Conservation (phyloP, 305 asterid species). For the Fraxinus floribunda region DNA sequence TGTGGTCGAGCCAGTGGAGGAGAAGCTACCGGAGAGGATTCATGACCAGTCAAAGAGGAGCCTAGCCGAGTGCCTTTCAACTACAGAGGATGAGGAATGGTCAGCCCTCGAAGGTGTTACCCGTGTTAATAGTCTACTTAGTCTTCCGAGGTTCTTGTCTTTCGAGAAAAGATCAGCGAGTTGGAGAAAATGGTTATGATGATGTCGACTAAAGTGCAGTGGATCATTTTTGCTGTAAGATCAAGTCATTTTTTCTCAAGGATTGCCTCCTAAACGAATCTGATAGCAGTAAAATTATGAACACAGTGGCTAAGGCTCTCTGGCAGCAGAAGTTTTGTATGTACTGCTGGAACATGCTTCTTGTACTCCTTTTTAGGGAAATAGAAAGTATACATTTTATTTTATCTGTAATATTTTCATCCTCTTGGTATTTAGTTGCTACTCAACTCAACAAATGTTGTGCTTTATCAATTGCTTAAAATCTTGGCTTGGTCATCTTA, state of each 20-base stretch:
- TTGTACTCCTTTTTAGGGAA: background rate
- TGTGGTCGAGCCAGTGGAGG: conserved; percentile 46
- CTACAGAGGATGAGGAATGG: conserved; percentile 81
- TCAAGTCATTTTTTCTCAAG: background rate
- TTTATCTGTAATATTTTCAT: background rate
- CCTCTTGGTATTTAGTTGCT: background rate
- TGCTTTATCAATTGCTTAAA: background rate
- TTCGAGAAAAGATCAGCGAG: conserved; percentile 53
- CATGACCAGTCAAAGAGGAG: conserved; percentile 83
- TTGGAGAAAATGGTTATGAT: conserved; percentile 75
- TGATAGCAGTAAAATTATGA: background rate
- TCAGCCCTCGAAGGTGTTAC: conserved; percentile 93
- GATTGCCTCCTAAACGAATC: background rate
- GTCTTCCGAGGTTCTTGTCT: conserved; percentile 90
- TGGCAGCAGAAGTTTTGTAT: background rate
- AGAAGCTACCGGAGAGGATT: conserved; percentile 34
- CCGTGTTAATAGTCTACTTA: conserved; percentile 86
- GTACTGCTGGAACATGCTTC: background rate
- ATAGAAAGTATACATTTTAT: background rate
- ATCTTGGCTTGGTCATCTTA: background rate
- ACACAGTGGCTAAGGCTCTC: background rate
- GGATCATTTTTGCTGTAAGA: background rate
- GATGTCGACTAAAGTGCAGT: background rate
- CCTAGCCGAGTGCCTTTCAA: conserved; percentile 86
- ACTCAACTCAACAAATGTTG: background rate